phyloP scores from a whole-genome alignment of 495 filamentous ascomycete genomes.

The Arthonia radiata region DNA sequence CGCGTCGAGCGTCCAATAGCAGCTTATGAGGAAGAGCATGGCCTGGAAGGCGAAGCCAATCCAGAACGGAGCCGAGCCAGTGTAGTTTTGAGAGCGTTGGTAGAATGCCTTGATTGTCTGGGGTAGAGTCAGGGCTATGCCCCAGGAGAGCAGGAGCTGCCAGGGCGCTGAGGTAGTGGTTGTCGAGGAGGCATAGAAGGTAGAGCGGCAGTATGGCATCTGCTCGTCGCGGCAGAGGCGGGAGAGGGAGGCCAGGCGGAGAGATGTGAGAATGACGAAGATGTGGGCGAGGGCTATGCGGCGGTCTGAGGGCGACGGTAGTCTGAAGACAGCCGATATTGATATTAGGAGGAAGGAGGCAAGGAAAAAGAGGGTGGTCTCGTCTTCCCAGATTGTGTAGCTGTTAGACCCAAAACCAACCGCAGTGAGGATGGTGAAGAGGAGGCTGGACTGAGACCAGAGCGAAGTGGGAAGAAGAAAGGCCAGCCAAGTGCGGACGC shows the following conservation, averaged over 20 bases:
- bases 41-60: slow-evolving; percentile 56
- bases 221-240: slow-evolving; percentile 93
- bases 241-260: slow-evolving; percentile 67
- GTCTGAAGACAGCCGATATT: no score
- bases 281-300: no score
- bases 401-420: slow-evolving; percentile 90
- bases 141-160: slow-evolving; percentile 62
- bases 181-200: slow-evolving; percentile 77
- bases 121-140: slow-evolving; percentile 48
- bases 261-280: slow-evolving; percentile 60
- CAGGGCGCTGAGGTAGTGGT: slow-evolving; percentile 84
- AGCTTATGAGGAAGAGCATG: slow-evolving; percentile 46
- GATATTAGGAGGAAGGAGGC: slow-evolving; percentile 73
- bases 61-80: slow-evolving; percentile 62
- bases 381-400: slow-evolving; percentile 97
- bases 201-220: slow-evolving; percentile 88
- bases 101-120: slow-evolving; percentile 58
- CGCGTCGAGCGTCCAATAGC: slow-evolving; percentile 77
- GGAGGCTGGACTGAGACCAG: slow-evolving; percentile 66
- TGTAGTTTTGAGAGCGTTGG: slow-evolving; percentile 49
- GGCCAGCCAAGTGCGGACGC: slow-evolving; percentile 20
- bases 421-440: slow-evolving; percentile 63
- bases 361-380: slow-evolving; percentile 78
- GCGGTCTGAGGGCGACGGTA: no score
- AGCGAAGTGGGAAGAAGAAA: slow-evolving; percentile 48